Evolutionary conservation across 1,284 basidiomycete genomes (phyloP).

Genomic region (Papiliotrema fonsecae): DNA sequence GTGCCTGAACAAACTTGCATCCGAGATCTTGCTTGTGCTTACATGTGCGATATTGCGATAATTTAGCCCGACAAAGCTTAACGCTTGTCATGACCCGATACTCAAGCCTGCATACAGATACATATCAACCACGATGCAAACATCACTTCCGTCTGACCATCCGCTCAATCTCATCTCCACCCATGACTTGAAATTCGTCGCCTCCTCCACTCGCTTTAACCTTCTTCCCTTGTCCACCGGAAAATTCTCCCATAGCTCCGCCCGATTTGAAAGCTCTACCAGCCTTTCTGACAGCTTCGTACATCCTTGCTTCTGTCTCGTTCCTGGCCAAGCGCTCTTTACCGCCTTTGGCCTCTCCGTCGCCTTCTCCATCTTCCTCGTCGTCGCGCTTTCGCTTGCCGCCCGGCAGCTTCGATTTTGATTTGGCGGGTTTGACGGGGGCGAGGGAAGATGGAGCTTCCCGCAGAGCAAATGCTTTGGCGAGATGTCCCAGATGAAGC

Average conservation of each 20-base stretch:
- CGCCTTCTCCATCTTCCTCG: slow-evolving; percentile 21
- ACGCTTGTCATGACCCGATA: too few species aligned
- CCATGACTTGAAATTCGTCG: slow-evolving; percentile 77
- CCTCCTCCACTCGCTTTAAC: slow-evolving; percentile 23
- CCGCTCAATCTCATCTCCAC: slow-evolving; percentile 63
- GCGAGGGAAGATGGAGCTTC: slow-evolving; percentile 76
- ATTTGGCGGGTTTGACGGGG: slow-evolving; percentile 15
- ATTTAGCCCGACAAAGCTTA: too few species aligned
- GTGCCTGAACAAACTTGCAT: too few species aligned
- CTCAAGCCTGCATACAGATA: too few species aligned
- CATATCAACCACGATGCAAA: neutral
- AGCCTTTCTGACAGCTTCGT: slow-evolving; percentile 74
- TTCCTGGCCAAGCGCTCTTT: slow-evolving; percentile 45
- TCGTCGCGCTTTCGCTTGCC: slow-evolving; percentile 51
- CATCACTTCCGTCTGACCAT: slow-evolving; percentile 47
- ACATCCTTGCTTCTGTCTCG: slow-evolving; percentile 79
- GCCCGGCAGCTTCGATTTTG: slow-evolving; percentile 15
- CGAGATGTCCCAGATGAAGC: slow-evolving; percentile 91
- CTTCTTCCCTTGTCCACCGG: slow-evolving; percentile 56
- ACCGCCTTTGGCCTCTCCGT: slow-evolving; percentile 49
- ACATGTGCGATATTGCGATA: too few species aligned
- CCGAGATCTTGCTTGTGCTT: too few species aligned
- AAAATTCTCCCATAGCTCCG: slow-evolving; percentile 71
- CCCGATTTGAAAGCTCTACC: slow-evolving; percentile 75
- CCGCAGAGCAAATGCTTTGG: slow-evolving; percentile 91